A percentile compares a stretch with the other conserved stretches of the same genome.
Evolutionary conservation across 441 rosid genomes (phyloP).

Genomic region (Omphalea diandra): DNA sequence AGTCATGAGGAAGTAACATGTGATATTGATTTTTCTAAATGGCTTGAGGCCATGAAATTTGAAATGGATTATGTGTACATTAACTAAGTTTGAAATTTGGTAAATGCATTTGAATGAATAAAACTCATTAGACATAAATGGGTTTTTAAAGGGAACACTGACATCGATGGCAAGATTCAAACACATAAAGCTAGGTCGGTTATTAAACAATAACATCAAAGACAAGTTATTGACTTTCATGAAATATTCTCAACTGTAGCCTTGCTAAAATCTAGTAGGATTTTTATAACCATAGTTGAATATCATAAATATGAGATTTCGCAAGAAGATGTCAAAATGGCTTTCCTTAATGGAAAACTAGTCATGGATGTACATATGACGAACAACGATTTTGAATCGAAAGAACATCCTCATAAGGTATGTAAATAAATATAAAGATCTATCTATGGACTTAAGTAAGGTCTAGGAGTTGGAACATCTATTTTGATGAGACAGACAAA

Average conservation of each 20-base stretch:
- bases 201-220: background rate
- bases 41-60: background rate
- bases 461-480: too few species aligned
- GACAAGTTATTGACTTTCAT: too few species aligned
- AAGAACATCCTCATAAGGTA: background rate
- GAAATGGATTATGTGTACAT: constrained; percentile 2
- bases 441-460: too few species aligned
- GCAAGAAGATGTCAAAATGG: too few species aligned
- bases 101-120: background rate
- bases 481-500: background rate
- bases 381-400: background rate
- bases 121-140: background rate
- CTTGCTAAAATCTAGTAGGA: too few species aligned
- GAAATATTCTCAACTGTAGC: too few species aligned
- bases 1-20: background rate
- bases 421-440: too few species aligned
- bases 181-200: background rate
- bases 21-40: too few species aligned
- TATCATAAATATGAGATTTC: too few species aligned
- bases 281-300: too few species aligned
- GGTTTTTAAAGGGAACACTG: background rate
- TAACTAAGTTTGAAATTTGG: background rate
- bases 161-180: background rate
- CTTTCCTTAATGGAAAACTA: too few species aligned
- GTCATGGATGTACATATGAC: constrained; percentile 10